These are phyloP conservation scores for Petunia secreta DNA, from an alignment of 257 asterid genomes.

Conservation along the genomic window DNA sequence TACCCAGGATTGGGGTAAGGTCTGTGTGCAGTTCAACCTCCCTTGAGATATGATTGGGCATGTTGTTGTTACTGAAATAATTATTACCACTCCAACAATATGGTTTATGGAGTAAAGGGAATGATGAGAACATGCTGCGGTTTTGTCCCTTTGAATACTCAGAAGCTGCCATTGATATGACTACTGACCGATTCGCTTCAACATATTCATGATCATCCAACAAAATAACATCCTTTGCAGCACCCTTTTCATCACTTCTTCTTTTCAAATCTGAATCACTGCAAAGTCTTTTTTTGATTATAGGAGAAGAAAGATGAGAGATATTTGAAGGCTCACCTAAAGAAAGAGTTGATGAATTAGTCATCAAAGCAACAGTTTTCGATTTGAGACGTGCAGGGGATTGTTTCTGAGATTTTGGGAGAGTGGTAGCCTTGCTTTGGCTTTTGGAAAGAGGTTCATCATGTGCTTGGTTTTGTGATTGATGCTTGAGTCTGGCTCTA, in stretches of 20 bases:
- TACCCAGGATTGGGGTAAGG: too few relatives aligned
- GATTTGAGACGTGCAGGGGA: background rate
- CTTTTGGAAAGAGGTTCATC: constrained; percentile 24
- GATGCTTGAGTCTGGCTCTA: background rate
- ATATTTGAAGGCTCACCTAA: too few relatives aligned
- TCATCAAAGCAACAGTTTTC: background rate
- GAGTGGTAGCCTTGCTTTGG: background rate
- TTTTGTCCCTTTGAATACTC: constrained; percentile 41
- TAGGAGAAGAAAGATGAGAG: background rate
- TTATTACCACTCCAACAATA: constrained; percentile 21
- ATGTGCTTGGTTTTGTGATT: constrained; percentile 26
- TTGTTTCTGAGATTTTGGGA: background rate
- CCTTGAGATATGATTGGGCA: too few relatives aligned
- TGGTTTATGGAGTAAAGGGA: constrained; percentile 27
- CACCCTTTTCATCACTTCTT: too few relatives aligned
- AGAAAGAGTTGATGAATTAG: too few relatives aligned
- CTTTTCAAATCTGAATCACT: background rate
- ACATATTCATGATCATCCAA: background rate
- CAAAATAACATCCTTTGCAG: background rate
- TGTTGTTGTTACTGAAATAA: too few relatives aligned
- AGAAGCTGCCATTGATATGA: background rate
- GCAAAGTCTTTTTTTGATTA: background rate
- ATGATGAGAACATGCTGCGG: constrained; percentile 21
- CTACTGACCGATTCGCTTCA: background rate
- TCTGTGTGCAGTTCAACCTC: too few relatives aligned